Conservation (phyloP, 2,329 filamentous ascomycete species). For the Lachnellula suecica region DNA sequence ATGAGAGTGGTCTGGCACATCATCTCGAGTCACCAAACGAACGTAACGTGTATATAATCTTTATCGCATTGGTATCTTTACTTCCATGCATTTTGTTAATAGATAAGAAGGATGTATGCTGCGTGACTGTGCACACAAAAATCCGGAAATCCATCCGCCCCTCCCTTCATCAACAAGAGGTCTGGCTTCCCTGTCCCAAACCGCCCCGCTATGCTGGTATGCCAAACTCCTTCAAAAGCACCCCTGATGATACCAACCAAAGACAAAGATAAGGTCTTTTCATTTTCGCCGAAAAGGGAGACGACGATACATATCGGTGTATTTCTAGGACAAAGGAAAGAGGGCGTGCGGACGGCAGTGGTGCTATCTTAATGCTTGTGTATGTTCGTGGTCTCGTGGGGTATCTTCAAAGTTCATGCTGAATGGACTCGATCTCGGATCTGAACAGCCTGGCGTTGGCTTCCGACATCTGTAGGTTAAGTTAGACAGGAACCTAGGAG, state of each 20-base stretch:
- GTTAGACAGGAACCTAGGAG: slow-evolving; percentile 10
- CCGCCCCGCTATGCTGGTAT: slow-evolving; percentile 28
- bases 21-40: too few relatives aligned
- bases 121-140: slow-evolving; percentile 1
- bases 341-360: neutral
- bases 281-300: slow-evolving; percentile 11
- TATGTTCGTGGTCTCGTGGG: slow-evolving; percentile 1
- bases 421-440: slow-evolving; percentile 34
- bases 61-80: slow-evolving; percentile 2
- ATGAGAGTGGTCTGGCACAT: too few relatives aligned
- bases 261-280: slow-evolving; percentile 5
- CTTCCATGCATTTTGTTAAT: neutral
- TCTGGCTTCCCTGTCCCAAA: neutral
- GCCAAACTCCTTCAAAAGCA: slow-evolving; percentile 25
- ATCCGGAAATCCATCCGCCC: neutral
- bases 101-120: neutral
- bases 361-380: neutral
- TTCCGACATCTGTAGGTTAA: slow-evolving; percentile 30
- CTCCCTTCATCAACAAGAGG: neutral
- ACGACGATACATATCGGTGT: slow-evolving; percentile 13
- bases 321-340: slow-evolving; percentile 25
- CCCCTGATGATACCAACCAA: slow-evolving; percentile 14
- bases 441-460: slow-evolving; percentile 31
- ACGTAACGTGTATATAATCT: too few relatives aligned
- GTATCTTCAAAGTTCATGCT: slow-evolving; percentile 30